A percentile compares a stretch with the other conserved stretches of the same genome.
These are phyloP conservation scores for Kwoniella mangroviensis DNA, from an alignment of 768 basidiomycete genomes.

Conservation along the genomic window DNA sequence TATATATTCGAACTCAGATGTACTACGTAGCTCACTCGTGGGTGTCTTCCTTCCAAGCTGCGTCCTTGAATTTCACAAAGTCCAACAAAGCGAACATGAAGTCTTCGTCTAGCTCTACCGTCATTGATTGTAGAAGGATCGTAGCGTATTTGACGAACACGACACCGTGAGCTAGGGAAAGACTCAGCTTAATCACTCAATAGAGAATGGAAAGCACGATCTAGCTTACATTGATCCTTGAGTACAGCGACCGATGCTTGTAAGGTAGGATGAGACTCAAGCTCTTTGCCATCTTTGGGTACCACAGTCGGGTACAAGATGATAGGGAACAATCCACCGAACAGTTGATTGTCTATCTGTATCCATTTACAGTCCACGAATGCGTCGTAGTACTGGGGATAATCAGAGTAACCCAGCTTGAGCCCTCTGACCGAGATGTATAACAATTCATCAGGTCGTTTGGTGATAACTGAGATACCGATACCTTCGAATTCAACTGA, in stretches of 20 bases:
- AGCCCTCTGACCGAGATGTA: conserved; percentile 79
- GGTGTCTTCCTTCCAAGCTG: conserved; percentile 78
- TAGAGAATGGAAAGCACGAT: background rate
- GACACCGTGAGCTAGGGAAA: conserved; percentile 85
- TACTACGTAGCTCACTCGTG: conserved; percentile 68
- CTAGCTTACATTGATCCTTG: conserved; percentile 80
- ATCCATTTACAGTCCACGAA: conserved; percentile 81
- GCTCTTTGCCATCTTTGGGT: conserved; percentile 65
- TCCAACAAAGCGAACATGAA: conserved; percentile 90
- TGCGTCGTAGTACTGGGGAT: conserved; percentile 75
- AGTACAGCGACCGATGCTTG: conserved; percentile 86
- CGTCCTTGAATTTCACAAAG: conserved; percentile 86
- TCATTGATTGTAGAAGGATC: conserved; percentile 87
- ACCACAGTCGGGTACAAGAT: conserved; percentile 92
- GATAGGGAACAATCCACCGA: conserved; percentile 93
- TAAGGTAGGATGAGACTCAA: conserved; percentile 83
- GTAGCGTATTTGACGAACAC: conserved; percentile 98
- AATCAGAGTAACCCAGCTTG: conserved; percentile 82
- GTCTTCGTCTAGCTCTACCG: conserved; percentile 96
- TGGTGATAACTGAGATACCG: conserved; percentile 89
- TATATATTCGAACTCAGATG: background rate
- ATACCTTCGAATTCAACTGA: conserved; percentile 83
- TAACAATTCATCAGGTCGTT: conserved; percentile 81
- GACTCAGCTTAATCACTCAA: conserved; percentile 17
- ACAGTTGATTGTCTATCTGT: conserved; percentile 96